phyloP scores from a whole-genome alignment of 768 basidiomycete species.

The Kwoniella bestiolae region DNA sequence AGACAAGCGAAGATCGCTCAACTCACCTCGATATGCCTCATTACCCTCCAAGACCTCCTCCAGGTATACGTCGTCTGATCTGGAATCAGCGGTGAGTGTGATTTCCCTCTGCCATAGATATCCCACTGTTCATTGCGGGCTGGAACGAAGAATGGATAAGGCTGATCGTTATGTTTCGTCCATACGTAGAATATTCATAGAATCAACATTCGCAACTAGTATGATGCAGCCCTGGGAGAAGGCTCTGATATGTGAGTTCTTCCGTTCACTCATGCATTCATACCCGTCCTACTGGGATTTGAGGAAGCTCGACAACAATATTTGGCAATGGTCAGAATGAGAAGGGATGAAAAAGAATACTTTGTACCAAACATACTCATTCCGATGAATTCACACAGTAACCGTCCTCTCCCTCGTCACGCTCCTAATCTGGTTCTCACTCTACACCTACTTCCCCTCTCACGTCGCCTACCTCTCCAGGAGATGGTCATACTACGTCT shows the following conservation, averaged over 20 bases:
- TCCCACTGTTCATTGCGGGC: background rate
- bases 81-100: slow-evolving; percentile 42
- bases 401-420: slow-evolving; percentile 28
- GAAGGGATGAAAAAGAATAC: too few relatives aligned
- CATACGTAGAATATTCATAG: slow-evolving; percentile 62
- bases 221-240: slow-evolving; percentile 75
- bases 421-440: slow-evolving; percentile 61
- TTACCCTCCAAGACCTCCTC: slow-evolving; percentile 36
- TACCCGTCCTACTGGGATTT: background rate
- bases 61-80: slow-evolving; percentile 36
- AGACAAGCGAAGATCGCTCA: background rate
- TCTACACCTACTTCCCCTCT: slow-evolving; percentile 66
- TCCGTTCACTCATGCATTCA: too few relatives aligned
- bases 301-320: too few relatives aligned
- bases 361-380: too few relatives aligned
- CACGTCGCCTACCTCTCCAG: slow-evolving; percentile 64
- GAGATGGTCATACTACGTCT: slow-evolving; percentile 68
- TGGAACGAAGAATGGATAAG: background rate
- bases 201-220: slow-evolving; percentile 66
- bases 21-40: slow-evolving; percentile 26
- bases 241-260: slow-evolving; percentile 63
- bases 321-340: too few relatives aligned
- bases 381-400: background rate
- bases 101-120: background rate
- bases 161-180: background rate